A percentile compares a stretch with the other conserved stretches of the same genome.
These are phyloP conservation scores for Sphagnum tenellum DNA, from an alignment of 225 moss, liverwort and hornwort species.

Conservation along the genomic window DNA sequence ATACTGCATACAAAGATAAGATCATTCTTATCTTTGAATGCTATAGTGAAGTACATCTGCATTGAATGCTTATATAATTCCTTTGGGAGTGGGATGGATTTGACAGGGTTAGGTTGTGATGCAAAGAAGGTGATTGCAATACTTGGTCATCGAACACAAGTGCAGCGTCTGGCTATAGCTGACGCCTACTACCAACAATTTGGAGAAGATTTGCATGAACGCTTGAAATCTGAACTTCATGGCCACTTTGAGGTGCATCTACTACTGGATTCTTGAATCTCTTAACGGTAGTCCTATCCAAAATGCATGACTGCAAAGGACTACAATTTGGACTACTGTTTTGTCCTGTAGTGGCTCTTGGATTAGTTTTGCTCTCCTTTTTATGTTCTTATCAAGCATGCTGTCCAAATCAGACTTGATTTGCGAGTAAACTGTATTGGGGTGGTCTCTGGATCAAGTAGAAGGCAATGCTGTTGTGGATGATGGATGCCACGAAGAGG, in stretches of 20 bases:
- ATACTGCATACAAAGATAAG: not conserved
- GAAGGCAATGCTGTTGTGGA: no score
- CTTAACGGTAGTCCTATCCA: no score
- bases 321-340: no score
- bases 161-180: constrained; percentile 35
- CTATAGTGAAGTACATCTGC: not conserved
- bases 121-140: constrained; percentile 53
- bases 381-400: no score
- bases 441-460: no score
- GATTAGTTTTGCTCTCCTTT: no score
- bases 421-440: no score
- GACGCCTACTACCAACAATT: constrained; percentile 26
- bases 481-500: no score
- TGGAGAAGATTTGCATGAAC: constrained; percentile 41
- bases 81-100: constrained; percentile 1
- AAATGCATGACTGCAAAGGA: no score
- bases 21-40: not conserved
- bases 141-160: constrained; percentile 35
- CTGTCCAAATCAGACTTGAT: no score
- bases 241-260: constrained; percentile 32
- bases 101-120: constrained; percentile 46
- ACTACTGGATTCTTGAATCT: no score
- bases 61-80: not conserved
- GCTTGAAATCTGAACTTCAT: constrained; percentile 49
- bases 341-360: no score